Conservation (phyloP, 78 protist genomes). For the Guillardia theta region DNA sequence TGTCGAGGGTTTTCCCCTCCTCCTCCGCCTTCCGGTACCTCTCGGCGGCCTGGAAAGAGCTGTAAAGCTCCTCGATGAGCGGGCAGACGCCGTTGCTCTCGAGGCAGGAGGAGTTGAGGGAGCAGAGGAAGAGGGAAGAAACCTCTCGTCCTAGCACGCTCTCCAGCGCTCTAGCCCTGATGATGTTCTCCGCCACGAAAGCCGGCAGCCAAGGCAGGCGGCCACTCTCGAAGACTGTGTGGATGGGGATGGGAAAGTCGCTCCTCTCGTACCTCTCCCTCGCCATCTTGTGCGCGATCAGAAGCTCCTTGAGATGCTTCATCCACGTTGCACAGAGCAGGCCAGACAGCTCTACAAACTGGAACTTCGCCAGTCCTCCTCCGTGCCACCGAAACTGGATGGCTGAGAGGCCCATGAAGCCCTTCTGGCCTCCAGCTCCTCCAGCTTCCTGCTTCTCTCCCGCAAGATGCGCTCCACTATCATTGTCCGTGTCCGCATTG, state of each 20-base stretch:
- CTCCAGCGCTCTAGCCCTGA: neutral
- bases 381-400: neutral
- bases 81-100: neutral
- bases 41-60: neutral
- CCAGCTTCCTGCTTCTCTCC: too few relatives aligned
- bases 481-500: too few relatives aligned
- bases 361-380: neutral
- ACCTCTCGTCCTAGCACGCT: neutral
- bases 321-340: too few relatives aligned
- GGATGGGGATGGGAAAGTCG: too few relatives aligned
- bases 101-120: neutral
- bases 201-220: neutral
- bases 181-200: neutral
- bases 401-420: neutral
- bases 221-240: too few relatives aligned
- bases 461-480: too few relatives aligned
- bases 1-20: neutral
- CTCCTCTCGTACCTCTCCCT: too few relatives aligned
- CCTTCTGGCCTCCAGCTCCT: neutral
- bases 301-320: too few relatives aligned
- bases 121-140: too few relatives aligned
- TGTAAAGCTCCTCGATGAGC: neutral
- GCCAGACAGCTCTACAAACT: slow-evolving; percentile 37
- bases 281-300: too few relatives aligned
- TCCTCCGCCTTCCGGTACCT: neutral